Evolutionary conservation across 1,284 basidiomycete genomes (phyloP), one percentile per base, ranked within the genome.

Genomic region (Sporisorium scitamineum): DNA sequence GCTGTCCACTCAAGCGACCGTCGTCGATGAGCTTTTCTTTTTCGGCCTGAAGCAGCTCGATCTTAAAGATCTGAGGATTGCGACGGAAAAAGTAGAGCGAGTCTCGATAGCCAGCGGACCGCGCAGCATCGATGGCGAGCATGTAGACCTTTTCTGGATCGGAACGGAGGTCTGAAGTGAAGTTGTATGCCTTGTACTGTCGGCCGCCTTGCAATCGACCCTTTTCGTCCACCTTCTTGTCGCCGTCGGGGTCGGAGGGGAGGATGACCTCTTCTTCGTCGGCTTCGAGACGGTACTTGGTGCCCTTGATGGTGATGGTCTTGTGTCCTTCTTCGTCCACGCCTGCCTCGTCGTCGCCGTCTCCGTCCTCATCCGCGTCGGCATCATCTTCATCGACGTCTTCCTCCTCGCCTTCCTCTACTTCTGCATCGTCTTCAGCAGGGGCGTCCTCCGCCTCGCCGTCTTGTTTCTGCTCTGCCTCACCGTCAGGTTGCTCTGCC

Each of bases 41-140:
- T 86, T 98, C 96, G 20, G 61, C 67, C 50, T 75, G 74, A 11
- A 60, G 48, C 2, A 84, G 68, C 57, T 65, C 92, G 60, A 97
- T 89, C 86, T 98, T 98, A 88, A 94, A 89, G 24, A 97, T 92
- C 34, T 94, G 90, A 0, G 91, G 91, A 79, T 96, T 96, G 7
- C 93, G 90, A 13, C 97, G 92, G 87, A 97, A 96, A 86, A 98
- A 97, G 86, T 97, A 97, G 13, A 98, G 88, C 10, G 95, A 97
- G 86, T 99, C 97, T 61, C 94, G 91, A 87, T 95, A 98, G 2
- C 96, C 97, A 42, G 94, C 95, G 4, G 93, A 93, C 27, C 96
- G 91, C 0, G 96, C 96, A 5, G 95, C 95, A 82, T 99, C 96
- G 72, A 99, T 97, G 13, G 96, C 94, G 48, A 99, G 92, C 89